phyloP scores from a whole-genome alignment of 1,284 basidiomycete genomes.

The Ganoderma boninense region DNA sequence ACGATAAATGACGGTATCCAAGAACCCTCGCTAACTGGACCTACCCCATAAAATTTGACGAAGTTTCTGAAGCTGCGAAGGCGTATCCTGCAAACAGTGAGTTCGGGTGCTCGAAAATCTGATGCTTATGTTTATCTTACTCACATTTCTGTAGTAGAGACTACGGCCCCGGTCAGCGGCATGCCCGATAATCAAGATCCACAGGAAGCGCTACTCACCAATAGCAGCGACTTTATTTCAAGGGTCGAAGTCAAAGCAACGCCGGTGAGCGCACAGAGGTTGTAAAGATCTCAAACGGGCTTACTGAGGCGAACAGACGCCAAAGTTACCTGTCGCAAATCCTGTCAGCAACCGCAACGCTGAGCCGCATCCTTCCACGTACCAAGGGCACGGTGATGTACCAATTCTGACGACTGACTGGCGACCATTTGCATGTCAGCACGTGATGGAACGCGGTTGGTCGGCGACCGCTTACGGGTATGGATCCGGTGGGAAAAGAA shows the following conservation, averaged over 20 bases:
- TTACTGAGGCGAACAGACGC: conserved; percentile 19
- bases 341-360: not conserved
- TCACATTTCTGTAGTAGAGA: conserved; percentile 45
- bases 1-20: not conserved
- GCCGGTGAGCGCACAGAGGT: not conserved
- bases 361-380: not conserved
- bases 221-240: conserved; percentile 2
- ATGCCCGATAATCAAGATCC: not conserved
- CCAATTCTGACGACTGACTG: conserved; percentile 27
- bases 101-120: not conserved
- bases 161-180: conserved; percentile 24
- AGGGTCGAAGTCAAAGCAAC: not conserved
- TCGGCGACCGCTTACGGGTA: conserved; percentile 14
- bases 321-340: conserved; percentile 6
- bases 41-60: conserved; percentile 23
- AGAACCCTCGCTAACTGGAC: not conserved
- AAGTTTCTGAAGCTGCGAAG: conserved; percentile 43
- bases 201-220: not conserved
- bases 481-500: conserved; percentile 28
- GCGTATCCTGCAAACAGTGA: conserved; percentile 24
- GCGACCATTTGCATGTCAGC: not conserved
- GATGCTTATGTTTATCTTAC: conserved; percentile 16
- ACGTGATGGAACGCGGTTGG: not conserved
- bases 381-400: conserved; percentile 25
- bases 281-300: not conserved